phyloP scores from a whole-genome alignment of 257 asterid species.

The Apocynum venetum region DNA sequence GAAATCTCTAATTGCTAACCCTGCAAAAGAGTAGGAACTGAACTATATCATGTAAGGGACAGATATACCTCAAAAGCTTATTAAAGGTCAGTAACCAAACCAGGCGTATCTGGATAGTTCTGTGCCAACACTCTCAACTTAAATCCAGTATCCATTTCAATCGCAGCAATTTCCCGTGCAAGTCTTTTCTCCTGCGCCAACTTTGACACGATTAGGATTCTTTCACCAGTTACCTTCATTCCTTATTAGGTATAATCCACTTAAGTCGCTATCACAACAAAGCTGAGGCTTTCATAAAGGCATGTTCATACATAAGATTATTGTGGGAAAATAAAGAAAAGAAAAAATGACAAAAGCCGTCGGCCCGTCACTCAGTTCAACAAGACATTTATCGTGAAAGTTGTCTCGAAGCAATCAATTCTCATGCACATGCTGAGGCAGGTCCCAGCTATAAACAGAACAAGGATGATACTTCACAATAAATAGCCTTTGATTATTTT shows the following conservation, averaged over 20 bases:
- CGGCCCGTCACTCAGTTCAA: background rate
- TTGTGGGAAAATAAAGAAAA: background rate
- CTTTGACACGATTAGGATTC: slow-evolving; percentile 14
- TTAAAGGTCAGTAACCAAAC: slow-evolving; percentile 26
- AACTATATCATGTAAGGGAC: background rate
- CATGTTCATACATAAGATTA: background rate
- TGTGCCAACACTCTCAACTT: slow-evolving; percentile 87
- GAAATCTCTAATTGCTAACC: slow-evolving; percentile 81
- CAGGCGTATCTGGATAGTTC: slow-evolving; percentile 95
- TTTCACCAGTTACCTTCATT: slow-evolving; percentile 3
- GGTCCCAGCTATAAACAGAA: background rate
- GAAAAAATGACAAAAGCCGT: too few species aligned
- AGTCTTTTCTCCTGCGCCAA: slow-evolving; percentile 68
- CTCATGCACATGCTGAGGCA: background rate
- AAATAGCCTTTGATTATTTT: background rate
- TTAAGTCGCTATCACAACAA: background rate
- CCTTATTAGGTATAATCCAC: background rate
- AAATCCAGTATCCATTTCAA: slow-evolving; percentile 84
- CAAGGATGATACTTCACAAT: background rate
- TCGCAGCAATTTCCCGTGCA: slow-evolving; percentile 58
- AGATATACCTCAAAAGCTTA: background rate
- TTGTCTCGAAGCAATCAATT: background rate
- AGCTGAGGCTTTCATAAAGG: background rate
- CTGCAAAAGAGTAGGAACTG: slow-evolving; percentile 29
- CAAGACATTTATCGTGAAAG: background rate